These are phyloP conservation scores for Daphne laureola DNA, from an alignment of 441 rosid genomes.

Conservation along the genomic window DNA sequence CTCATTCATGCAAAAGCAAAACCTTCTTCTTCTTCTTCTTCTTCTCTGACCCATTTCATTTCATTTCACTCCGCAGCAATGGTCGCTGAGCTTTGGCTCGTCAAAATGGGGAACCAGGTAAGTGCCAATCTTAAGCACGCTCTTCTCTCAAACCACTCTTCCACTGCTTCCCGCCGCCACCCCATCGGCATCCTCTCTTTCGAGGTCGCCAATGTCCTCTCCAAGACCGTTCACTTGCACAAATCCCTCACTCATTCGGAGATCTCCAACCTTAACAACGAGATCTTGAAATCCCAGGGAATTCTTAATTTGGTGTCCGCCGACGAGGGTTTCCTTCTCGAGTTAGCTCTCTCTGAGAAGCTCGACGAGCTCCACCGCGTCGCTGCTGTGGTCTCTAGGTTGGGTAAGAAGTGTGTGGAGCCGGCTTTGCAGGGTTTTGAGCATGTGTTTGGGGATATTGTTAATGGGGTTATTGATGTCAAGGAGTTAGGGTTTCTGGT, in stretches of 20 bases:
- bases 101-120: constrained; percentile 92
- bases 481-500: constrained; percentile 82
- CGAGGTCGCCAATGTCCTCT: constrained; percentile 84
- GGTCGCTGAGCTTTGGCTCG: constrained; percentile 94
- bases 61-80: constrained; percentile 39
- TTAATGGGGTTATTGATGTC: constrained; percentile 66
- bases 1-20: too few species aligned
- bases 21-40: too few species aligned
- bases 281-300: constrained; percentile 61
- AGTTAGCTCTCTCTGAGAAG: constrained; percentile 79
- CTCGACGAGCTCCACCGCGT: constrained; percentile 78
- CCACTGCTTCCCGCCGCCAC: constrained; percentile 23
- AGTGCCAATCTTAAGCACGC: constrained; percentile 85
- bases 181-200: constrained; percentile 78
- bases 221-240: constrained; percentile 75
- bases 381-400: constrained; percentile 67
- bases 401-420: constrained; percentile 78
- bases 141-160: constrained; percentile 47
- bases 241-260: constrained; percentile 66
- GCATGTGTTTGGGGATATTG: constrained; percentile 81
- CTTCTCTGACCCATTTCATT: background rate
- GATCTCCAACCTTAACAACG: constrained; percentile 58
- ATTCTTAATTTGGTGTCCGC: constrained; percentile 58
- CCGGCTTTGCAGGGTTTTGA: constrained; percentile 93
- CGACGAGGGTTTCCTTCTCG: constrained; percentile 53